Base-by-base conservation (phyloP, 2,329 filamentous ascomycete genomes). In the Monosporascus sp. region DNA sequence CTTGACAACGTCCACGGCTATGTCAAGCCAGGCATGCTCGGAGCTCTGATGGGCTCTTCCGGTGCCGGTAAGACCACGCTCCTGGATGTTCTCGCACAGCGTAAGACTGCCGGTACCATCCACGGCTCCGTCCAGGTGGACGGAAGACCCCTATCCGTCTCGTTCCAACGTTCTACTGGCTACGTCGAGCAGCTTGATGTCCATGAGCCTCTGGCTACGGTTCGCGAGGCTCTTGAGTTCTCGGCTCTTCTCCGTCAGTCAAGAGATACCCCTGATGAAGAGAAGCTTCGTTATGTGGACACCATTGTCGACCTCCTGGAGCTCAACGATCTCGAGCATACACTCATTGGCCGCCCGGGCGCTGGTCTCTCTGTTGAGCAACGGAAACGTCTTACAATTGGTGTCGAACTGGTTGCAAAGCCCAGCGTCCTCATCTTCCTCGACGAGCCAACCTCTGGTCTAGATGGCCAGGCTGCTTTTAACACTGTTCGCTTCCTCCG, bases 131-230 rank as follows among this genome's bases (percentile, higher is more conserved):
- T 96, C 84, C 69, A 80, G 17, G 78, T 84, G 15, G 76, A 83
- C 51, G 80, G 80, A 36, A 77, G 76, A 31, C 83, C 82, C 27
- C 82, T 88, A 46, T 89, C 93, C 57, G 78, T 78, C 44, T 90
- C 87, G 0, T 96, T 96, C 77, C 90, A 95, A 68, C 86, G 91
- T 57, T 92, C 90, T 72, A 92, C 89, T 0, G 91, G 90, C 48
- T 96, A 95, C 61, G 91, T 90, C 24, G 89, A 96, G 65, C 91
- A 96, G 68, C 89, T 95, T 67, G 92, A 96, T 79, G 78, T 96
- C 14, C 91, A 96, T 66, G 75, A 94, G 38, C 76, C 85, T 49
- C 95, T 90, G 0, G 83, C 85, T 0, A 96, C 92, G 0, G 91
- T 96, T 20, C 84, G 91, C 53, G 91, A 96, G 71, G 89, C 90